Base-by-base conservation (phyloP, 495 filamentous ascomycete genomes). In the Cercophora sp. region DNA sequence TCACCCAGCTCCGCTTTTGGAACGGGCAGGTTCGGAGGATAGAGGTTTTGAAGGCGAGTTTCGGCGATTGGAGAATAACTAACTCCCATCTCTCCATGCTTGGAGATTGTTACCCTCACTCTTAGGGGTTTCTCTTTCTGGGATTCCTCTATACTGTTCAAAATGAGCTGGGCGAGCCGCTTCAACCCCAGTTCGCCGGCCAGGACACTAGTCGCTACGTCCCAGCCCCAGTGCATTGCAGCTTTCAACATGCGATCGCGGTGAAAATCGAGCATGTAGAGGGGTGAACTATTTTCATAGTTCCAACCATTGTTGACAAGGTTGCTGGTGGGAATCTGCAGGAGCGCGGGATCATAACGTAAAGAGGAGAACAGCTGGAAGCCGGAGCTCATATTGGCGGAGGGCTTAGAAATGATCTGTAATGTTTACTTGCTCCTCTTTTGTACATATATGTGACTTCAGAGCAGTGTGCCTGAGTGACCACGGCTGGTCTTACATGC, bases 231-330 rank as follows among this genome's bases (percentile, higher is more conserved):
- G 53, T 87, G 70, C 24, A 70, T 68, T 0, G 88, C 89, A 22
- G 89, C 88, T 50, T 75, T 72, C 37, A 90, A 76, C 61, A 96
- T 81, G 47, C 79, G 89, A 60, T 93, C 86, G 18, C 80, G 82
- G 66, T 97, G 92, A 67, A 85, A 85, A 37, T 79, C 69, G 10
- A 95, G 79, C 73, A 96, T 88, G 71, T 96, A 96, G 61, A 93
- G 86, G 1, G 83, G 83, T n/a, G 80, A 83, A 16, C 73, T 54
- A 16, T 74, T 69, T 9, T 64, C 63, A 45, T 62, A 54, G 36
- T 79, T 74, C 70, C 75, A 73, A 31, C 72, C 57, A 22, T 59
- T 53, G 45, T 72, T 42, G 19, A 46, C 29, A 55, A 74, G 65
- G 4, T 61, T 65, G 22, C 60, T 61, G 24, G 36, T 48, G 8